Evolutionary conservation across 306 rosid genomes (phyloP).

Genomic region (Lathyrus aphaca): DNA sequence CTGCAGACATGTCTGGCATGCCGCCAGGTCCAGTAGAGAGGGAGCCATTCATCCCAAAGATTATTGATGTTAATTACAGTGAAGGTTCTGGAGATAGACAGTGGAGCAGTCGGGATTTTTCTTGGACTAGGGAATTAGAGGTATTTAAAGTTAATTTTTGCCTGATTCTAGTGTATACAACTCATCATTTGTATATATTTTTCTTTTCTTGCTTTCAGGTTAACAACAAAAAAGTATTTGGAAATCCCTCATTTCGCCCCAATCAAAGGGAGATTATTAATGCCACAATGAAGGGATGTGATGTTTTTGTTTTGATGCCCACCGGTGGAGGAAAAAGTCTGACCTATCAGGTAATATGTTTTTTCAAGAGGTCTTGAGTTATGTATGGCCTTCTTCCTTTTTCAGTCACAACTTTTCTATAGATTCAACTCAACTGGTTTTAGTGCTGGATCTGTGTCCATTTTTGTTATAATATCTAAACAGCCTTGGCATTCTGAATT

Average conservation of each 20-base stretch:
- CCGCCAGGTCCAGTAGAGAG: conserved; percentile 71
- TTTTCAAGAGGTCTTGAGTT: conserved; percentile 33
- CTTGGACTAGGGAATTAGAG: conserved; percentile 88
- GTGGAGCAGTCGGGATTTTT: conserved; percentile 74
- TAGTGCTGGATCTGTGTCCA: conserved; percentile 27
- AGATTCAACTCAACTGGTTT: conserved; percentile 22
- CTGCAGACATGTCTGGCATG: conserved; percentile 55
- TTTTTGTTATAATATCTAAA: conserved; percentile 25
- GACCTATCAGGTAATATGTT: conserved; percentile 85
- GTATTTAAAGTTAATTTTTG: conserved; percentile 50
- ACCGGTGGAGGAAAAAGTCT: conserved; percentile 99
- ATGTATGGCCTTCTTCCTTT: conserved; percentile 22
- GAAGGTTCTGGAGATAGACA: conserved; percentile 86
- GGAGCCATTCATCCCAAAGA: conserved; percentile 80
- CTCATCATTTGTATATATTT: conserved; percentile 31
- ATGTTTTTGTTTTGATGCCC: conserved; percentile 98
- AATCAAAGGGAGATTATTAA: conserved; percentile 97
- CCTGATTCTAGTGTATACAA: conserved; percentile 34
- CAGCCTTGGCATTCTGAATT: conserved; percentile 21
- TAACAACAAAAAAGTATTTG: conserved; percentile 90
- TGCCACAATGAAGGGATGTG: conserved; percentile 95
- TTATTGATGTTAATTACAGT: conserved; percentile 77
- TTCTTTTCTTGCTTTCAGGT: conserved; percentile 55
- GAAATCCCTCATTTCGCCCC: conserved; percentile 98
- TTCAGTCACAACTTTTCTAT: conserved; percentile 27